Percentiles rank a stretch among this genome's conserved stretches.
These are phyloP conservation scores for Wickerhamiella vanderwaltii DNA, from an alignment of 805 yeast species.

Conservation along the genomic window DNA sequence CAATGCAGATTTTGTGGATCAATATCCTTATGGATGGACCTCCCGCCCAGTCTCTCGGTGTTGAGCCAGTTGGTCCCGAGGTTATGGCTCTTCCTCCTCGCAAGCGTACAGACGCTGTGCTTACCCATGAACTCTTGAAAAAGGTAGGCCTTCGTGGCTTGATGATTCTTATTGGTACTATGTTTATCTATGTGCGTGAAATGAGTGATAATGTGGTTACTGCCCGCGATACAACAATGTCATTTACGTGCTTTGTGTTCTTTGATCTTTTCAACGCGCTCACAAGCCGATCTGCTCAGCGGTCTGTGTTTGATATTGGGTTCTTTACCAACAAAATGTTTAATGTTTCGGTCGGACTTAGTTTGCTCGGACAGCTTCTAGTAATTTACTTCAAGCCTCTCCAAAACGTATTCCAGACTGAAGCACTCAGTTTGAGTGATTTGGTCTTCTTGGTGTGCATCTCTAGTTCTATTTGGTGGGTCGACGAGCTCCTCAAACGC, in stretches of 20 bases:
- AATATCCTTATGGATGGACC: constrained; percentile 98
- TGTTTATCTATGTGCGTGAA: constrained; percentile 73
- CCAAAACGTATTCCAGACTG: constrained; percentile 90
- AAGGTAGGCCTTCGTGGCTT: constrained; percentile 67
- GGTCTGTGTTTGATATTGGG: constrained; percentile 75
- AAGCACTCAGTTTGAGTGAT: constrained; percentile 65
- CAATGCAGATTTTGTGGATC: constrained; percentile 98
- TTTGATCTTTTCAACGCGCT: constrained; percentile 96
- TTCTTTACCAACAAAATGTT: constrained; percentile 72
- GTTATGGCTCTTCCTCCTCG: constrained; percentile 97
- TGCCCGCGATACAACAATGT: constrained; percentile 96
- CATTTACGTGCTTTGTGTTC: constrained; percentile 91
- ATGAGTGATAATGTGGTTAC: constrained; percentile 74
- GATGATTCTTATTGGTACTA: constrained; percentile 73
- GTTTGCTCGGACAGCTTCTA: constrained; percentile 79
- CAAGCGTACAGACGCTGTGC: constrained; percentile 68
- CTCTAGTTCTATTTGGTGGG: constrained; percentile 72
- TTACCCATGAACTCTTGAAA: constrained; percentile 55
- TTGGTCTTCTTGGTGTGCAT: constrained; percentile 47
- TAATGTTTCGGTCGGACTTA: constrained; percentile 81
- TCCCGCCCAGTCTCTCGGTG: constrained; percentile 95
- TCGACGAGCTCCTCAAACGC: constrained; percentile 70
- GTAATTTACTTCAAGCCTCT: constrained; percentile 90
- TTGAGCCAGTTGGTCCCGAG: constrained; percentile 91
- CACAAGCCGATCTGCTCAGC: constrained; percentile 78